Base-by-base conservation (phyloP, 495 filamentous ascomycete genomes). In the Umbilicaria muhlenbergii region DNA sequence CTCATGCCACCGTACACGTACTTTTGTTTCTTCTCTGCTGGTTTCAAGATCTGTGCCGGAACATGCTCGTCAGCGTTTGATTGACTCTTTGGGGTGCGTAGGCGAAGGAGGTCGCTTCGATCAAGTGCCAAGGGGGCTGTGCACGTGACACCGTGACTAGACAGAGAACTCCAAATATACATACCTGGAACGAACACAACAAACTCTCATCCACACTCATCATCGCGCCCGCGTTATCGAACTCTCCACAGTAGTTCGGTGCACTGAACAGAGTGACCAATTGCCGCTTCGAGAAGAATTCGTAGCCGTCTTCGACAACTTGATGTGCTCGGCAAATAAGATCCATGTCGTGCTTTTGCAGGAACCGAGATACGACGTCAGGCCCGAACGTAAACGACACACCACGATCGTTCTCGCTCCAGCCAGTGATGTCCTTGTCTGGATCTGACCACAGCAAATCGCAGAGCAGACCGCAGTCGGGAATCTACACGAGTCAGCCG, bases 1-100 rank as follows among this genome's bases (percentile, higher is more conserved):
- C 83, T 83, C 70, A 88, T 78, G 71, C 82, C 77, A 71, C 80
- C 78, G 69, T 83, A 83, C 61, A 94, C 89, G 74, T 94, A 98
- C 86, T 98, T 98, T 86, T 94, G 89, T 82, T 98, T 98, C 79
- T 98, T 98, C 77, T 98, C 91, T 65, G 91, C 91, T 58, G 91
- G 91, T 71, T 96, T 98, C 68, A 98, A 71, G 65, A 98, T 98
- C 89, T 96, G 53, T 18, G 45, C 35, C 13, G 43, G 5, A 10
- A 10, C 8, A 28, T 28, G 24, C 24, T 28, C 24, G 24, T 28
- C 24, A 28, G 24, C 24, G 24, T 28, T 28, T 28, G 24, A 28
- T 28, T 6, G 8, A 28, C 24, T 6, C 0, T 28, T 28, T 28
- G 24, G 4, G 2, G 4, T 28, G 24, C 24, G 19, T 21, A 6